phyloP scores from a whole-genome alignment of 2,329 filamentous ascomycete species.

The Bipolaris victoriae region DNA sequence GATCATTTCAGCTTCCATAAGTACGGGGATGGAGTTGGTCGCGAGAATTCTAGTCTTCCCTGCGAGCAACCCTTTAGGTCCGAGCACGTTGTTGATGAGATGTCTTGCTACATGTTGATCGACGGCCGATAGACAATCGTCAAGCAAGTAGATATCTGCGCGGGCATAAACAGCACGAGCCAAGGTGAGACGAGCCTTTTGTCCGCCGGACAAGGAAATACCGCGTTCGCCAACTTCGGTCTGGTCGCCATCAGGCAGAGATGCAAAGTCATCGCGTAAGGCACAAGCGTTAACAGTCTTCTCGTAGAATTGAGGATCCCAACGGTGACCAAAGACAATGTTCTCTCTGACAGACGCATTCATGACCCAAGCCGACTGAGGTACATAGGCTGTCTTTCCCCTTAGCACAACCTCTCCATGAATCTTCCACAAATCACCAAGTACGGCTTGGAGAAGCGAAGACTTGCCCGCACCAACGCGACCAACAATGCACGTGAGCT shows the following conservation, averaged over 20 bases:
- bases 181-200: constrained; percentile 91
- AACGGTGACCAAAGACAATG: constrained; percentile 93
- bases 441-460: constrained; percentile 83
- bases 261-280: constrained; percentile 85
- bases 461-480: constrained; percentile 96
- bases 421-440: constrained; percentile 91
- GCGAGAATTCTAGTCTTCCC: constrained; percentile 91
- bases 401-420: constrained; percentile 82
- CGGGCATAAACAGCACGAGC: constrained; percentile 94
- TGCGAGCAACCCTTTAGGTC: constrained; percentile 78
- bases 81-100: constrained; percentile 92
- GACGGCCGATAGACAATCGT: constrained; percentile 95
- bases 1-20: constrained; percentile 89
- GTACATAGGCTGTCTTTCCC: constrained; percentile 86
- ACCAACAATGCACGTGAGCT: constrained; percentile 90
- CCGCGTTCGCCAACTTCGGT: constrained; percentile 96
- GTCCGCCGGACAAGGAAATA: constrained; percentile 93
- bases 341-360: constrained; percentile 98
- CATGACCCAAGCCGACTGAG: constrained; percentile 94
- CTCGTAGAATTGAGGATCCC: constrained; percentile 93
- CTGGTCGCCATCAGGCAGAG: constrained; percentile 92
- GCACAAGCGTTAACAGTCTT: constrained; percentile 91
- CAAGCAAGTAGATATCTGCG: constrained; percentile 93
- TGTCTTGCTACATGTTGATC: constrained; percentile 96
- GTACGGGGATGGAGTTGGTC: constrained; percentile 91